Percentiles rank a stretch among this genome's conserved stretches.
Conservation (phyloP, 2,329 filamentous ascomycete species). For the Dothistroma septosporum region DNA sequence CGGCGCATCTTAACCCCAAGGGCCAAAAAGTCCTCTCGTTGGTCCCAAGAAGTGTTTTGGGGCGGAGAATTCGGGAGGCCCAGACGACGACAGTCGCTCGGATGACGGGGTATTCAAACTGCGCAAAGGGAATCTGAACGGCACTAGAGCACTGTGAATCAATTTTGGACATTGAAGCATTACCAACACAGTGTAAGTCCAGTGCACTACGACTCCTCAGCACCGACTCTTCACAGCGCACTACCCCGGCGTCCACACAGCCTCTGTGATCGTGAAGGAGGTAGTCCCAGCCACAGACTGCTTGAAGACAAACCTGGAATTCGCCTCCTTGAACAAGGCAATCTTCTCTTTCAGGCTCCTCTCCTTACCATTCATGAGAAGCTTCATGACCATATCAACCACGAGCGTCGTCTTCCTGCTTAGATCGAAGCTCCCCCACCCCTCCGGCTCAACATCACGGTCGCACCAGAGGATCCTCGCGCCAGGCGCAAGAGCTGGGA, state of each 20-base stretch:
- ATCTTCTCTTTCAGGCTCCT: not conserved
- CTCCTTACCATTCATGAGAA: not conserved
- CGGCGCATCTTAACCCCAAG: too few relatives aligned
- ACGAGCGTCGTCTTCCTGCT: not conserved
- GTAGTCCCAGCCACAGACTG: conserved; percentile 9
- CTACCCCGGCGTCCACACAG: conserved; percentile 1
- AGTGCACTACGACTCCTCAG: too few relatives aligned
- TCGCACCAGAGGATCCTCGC: conserved; percentile 23
- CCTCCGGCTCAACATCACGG: conserved; percentile 3
- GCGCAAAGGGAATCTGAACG: too few relatives aligned
- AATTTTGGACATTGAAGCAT: too few relatives aligned
- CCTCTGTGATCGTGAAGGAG: conserved; percentile 4
- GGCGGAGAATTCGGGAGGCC: too few relatives aligned
- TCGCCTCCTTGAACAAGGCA: not conserved
- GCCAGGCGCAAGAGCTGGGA: conserved; percentile 20
- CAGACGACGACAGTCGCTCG: too few relatives aligned
- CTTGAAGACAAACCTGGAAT: not conserved
- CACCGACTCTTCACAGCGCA: too few relatives aligned
- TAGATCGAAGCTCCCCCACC: not conserved
- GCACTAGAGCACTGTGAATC: too few relatives aligned
- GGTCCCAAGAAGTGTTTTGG: too few relatives aligned
- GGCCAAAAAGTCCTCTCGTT: too few relatives aligned
- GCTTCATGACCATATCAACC: not conserved
- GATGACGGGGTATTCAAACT: too few relatives aligned
- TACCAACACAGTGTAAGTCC: too few relatives aligned